Conservation (phyloP, 805 yeast genomes). For the Kluyveromyces starmeri region DNA sequence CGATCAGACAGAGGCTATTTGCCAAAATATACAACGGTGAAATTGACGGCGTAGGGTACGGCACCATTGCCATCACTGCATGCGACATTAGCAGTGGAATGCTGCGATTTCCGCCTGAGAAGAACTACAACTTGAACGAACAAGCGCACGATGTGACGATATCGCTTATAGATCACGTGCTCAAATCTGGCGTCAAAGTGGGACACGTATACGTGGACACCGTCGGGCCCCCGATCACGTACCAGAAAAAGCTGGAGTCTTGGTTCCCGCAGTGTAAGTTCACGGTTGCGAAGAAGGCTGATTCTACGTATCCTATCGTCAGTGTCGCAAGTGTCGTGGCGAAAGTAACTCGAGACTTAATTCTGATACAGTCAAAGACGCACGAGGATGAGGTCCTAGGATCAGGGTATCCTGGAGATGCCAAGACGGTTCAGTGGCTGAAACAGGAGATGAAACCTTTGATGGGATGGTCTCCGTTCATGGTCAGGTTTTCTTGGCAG, state of each 20-base stretch:
- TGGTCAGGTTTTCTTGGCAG: conserved; percentile 87
- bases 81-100: conserved; percentile 81
- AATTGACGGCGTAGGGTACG: conserved; percentile 69
- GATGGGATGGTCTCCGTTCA: conserved; percentile 77
- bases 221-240: conserved; percentile 87
- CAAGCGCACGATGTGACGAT: conserved; percentile 97
- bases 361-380: conserved; percentile 18
- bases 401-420: conserved; percentile 93
- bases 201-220: conserved; percentile 84
- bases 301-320: conserved; percentile 83
- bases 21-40: conserved; percentile 47
- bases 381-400: conserved; percentile 44
- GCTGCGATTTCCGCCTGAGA: conserved; percentile 53
- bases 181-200: conserved; percentile 54
- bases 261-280: conserved; percentile 64
- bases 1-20: conserved; percentile 55
- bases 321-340: conserved; percentile 95
- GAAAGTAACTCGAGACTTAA: conserved; percentile 84
- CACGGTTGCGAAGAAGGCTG: conserved; percentile 92
- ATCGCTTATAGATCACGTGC: conserved; percentile 55
- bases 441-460: conserved; percentile 51
- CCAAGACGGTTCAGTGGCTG: conserved; percentile 76
- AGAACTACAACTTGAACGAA: conserved; percentile 64
- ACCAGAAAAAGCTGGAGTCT: conserved; percentile 62
- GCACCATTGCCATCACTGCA: conserved; percentile 77